phyloP scores from a whole-genome alignment of 306 rosid species.

The Betula pendula region DNA sequence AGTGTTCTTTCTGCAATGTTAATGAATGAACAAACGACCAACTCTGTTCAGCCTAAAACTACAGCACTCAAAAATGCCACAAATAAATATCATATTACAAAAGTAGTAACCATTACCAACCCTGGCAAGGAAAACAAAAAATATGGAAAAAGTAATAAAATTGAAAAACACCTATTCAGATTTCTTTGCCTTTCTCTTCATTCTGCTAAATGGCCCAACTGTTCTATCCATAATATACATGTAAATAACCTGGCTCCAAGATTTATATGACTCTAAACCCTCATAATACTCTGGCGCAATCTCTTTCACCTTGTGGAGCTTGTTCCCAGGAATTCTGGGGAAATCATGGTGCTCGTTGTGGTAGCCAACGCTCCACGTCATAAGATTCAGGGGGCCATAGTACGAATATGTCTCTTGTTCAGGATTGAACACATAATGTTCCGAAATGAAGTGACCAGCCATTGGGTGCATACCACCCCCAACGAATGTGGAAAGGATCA shows the following conservation, averaged over 20 bases:
- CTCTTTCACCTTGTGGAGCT: constrained; percentile 87
- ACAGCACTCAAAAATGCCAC: constrained; percentile 21
- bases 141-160: constrained; percentile 9
- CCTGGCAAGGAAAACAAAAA: neutral
- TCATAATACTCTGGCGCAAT: constrained; percentile 80
- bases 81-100: constrained; percentile 9
- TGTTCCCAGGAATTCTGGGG: constrained; percentile 84
- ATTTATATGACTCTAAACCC: constrained; percentile 56
- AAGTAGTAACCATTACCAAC: neutral
- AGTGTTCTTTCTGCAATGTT: neutral
- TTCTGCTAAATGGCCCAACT: constrained; percentile 85
- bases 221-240: constrained; percentile 81
- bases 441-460: constrained; percentile 98
- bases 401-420: constrained; percentile 92
- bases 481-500: constrained; percentile 80
- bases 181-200: constrained; percentile 76
- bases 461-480: constrained; percentile 99
- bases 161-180: constrained; percentile 42
- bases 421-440: constrained; percentile 85
- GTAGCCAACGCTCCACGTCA: constrained; percentile 89
- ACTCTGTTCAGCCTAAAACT: constrained; percentile 32
- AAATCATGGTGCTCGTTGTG: constrained; percentile 95
- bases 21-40: constrained; percentile 29
- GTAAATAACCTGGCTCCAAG: constrained; percentile 82
- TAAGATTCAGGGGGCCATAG: constrained; percentile 81